phyloP scores from a whole-genome alignment of 495 filamentous ascomycete genomes.

The Neurospora sp. region DNA sequence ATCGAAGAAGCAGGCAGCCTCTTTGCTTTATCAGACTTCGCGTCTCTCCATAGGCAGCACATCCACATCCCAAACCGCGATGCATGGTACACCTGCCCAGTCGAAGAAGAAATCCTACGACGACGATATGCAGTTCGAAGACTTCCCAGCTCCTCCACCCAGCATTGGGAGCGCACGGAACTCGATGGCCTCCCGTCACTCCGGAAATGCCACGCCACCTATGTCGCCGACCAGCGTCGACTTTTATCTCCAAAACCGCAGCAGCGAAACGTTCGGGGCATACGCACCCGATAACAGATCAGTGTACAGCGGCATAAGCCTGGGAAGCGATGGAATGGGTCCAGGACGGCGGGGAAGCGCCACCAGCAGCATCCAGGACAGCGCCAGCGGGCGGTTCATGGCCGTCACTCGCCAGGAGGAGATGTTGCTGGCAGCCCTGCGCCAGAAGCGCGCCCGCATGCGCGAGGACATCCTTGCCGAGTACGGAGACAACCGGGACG shows the following conservation, averaged over 20 bases:
- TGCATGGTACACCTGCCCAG: not conserved
- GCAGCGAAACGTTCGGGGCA: not conserved
- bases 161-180: too few species aligned
- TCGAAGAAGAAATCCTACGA: not conserved
- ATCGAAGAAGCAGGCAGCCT: constrained; percentile 1
- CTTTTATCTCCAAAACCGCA: constrained; percentile 27
- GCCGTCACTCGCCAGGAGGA: constrained; percentile 81
- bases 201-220: constrained; percentile 32
- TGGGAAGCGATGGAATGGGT: constrained; percentile 6
- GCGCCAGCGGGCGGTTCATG: constrained; percentile 57
- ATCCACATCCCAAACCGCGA: constrained; percentile 8
- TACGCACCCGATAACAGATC: constrained; percentile 14
- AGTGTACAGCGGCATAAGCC: constrained; percentile 12
- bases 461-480: constrained; percentile 60
- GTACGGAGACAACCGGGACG: constrained; percentile 22
- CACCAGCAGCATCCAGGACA: constrained; percentile 20
- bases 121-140: too few species aligned
- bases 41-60: constrained; percentile 10
- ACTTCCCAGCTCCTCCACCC: too few species aligned
- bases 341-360: constrained; percentile 11
- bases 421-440: constrained; percentile 70
- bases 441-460: constrained; percentile 67
- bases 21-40: constrained; percentile 5
- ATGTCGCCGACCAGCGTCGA: constrained; percentile 38
- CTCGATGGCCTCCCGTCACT: too few species aligned